Percentiles rank a stretch among this genome's conserved stretches.
Conservation (phyloP, 169 alveolate species). For the Cryptosporidium sp. region DNA sequence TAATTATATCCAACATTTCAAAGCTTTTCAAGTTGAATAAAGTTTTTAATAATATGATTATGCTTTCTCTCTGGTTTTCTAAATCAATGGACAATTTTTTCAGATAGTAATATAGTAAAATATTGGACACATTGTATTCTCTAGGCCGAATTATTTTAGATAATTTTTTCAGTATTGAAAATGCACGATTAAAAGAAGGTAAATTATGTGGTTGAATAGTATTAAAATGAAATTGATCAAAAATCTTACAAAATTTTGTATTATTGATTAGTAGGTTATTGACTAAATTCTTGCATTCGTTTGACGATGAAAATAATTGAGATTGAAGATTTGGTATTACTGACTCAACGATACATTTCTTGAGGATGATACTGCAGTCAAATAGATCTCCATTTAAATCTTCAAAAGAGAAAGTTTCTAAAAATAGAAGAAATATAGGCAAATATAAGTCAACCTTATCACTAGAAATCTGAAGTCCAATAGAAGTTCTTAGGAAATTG, state of each 20-base stretch:
- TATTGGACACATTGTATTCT: constrained; percentile 22
- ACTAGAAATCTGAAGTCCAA: constrained; percentile 36
- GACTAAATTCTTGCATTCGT: not conserved
- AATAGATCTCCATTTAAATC: not conserved
- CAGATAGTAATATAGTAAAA: constrained; percentile 19
- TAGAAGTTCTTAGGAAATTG: constrained; percentile 2
- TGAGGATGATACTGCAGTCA: not conserved
- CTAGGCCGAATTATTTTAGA: constrained; percentile 4
- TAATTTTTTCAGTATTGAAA: not conserved
- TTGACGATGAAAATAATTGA: constrained; percentile 33
- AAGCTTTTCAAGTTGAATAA: not conserved
- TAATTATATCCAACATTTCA: not conserved
- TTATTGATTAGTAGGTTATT: not conserved
- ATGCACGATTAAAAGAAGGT: not conserved
- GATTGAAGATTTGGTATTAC: constrained; percentile 1
- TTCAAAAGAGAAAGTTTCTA: constrained; percentile 31
- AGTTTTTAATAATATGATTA: not conserved
- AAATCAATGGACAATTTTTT: not conserved
- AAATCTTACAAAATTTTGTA: not conserved
- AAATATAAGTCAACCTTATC: constrained; percentile 8
- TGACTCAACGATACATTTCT: not conserved
- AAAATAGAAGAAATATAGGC: constrained; percentile 10
- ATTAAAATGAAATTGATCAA: not conserved
- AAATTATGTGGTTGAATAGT: not conserved
- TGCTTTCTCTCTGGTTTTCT: not conserved